Evolutionary conservation across 129 eudicot species (phyloP).

Genomic region (Scalesia atractyloides): DNA sequence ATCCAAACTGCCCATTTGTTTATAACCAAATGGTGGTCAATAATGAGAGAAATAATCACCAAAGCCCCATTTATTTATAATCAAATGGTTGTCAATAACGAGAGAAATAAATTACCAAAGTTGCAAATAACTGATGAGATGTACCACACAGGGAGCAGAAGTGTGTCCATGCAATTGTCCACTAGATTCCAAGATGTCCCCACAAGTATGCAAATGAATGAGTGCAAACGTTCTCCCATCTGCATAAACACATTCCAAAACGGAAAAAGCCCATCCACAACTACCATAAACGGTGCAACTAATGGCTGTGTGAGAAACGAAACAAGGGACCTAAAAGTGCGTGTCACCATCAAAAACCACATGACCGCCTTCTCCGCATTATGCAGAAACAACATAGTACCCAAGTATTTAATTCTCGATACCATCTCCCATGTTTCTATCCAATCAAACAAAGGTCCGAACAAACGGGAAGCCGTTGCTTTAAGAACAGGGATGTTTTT

Average conservation of each 20-base stretch:
- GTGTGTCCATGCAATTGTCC: constrained; percentile 47
- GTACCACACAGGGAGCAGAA: constrained; percentile 83
- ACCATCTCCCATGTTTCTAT: constrained; percentile 97
- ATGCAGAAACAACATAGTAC: constrained; percentile 92
- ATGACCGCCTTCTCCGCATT: constrained; percentile 79
- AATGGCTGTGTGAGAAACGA: constrained; percentile 71
- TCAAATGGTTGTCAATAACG: not conserved
- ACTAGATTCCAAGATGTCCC: constrained; percentile 57
- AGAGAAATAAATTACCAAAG: constrained; percentile 50
- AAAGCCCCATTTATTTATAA: constrained; percentile 1
- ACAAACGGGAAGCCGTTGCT: constrained; percentile 79
- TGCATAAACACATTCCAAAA: constrained; percentile 47
- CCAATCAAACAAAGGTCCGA: constrained; percentile 94
- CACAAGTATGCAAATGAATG: constrained; percentile 53
- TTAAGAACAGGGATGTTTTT: constrained; percentile 94
- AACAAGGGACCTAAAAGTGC: constrained; percentile 57
- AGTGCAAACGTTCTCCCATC: constrained; percentile 39
- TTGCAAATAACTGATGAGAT: constrained; percentile 48
- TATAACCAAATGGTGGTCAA: not conserved
- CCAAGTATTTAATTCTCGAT: constrained; percentile 89
- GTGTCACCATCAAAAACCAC: constrained; percentile 73
- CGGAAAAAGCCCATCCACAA: constrained; percentile 57
- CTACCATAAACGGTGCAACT: constrained; percentile 57
- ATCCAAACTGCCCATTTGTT: not conserved
- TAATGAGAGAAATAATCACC: constrained; percentile 43